Base-by-base conservation (phyloP, 2,329 filamentous ascomycete genomes). In the Ceratocystis lukuohia region DNA sequence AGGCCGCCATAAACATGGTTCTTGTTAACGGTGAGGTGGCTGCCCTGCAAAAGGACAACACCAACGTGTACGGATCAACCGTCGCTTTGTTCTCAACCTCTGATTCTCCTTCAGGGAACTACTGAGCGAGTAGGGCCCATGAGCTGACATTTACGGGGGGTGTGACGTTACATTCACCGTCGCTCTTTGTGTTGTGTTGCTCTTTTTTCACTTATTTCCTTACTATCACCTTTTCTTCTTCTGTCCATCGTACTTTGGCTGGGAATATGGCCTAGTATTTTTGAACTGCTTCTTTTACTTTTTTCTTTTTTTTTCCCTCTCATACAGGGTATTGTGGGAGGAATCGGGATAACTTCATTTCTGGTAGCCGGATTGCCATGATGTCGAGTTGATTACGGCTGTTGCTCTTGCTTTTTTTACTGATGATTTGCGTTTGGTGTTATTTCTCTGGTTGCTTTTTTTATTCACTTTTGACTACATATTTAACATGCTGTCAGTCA, bases 1-100 rank as follows among this genome's bases (percentile, higher is more conserved):
- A 91, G 79, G 88, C 88, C 2, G 80, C 84, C 25, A 78, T 82
- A 64, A 90, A 89, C 76, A 91, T 91, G 87, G 76, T 91, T 68
- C 85, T 81, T 0, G 73, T 87, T 20, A 77, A 88, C 70, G 84
- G 84, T 48, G 70, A 79, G 72, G 75, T 77, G 15, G 77, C 76
- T 1, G 82, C 80, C 61, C 73, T 82, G 3, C 83, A 86, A 70
- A 75, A 74, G 64, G 83, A 87, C 73, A 88, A 88, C 75, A 77
- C 82, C 66, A 87, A 84, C 74, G 84, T 79, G 70, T 88, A 85
- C 72, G 86, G 84, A 70, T 83, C 82, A 3, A 82, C 84, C 30
- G 75, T 88, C 67, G 82, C 83, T 30, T 71, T 78, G 62, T 85
- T 85, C 73, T 69, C 69, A 62, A 67, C 71, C 53, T 68, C 64